Evolutionary conservation across 345 rosid genomes (phyloP), one percentile per base, ranked within the genome.

Genomic region (Pistacia atlantica): DNA sequence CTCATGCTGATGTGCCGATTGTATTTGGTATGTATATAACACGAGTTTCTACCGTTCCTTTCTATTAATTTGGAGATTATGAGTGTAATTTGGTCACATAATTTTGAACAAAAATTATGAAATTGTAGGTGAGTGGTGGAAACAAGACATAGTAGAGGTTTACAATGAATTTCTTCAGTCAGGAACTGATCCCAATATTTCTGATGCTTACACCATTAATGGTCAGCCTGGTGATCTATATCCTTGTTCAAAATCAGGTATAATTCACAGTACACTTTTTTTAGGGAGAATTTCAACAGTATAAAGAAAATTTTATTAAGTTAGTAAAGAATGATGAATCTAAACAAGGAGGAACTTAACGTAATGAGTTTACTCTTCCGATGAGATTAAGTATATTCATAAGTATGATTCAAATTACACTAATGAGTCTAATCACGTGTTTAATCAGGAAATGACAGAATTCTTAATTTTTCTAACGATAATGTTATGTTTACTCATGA

Each of bases 141-240:
- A 78, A 46, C 18, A 31, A 52, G 75, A 69, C 38, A 42, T 82
- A 18, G 4, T 8, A 6, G 66, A 60, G 9, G 52, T 82, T 3
- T 65, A 31, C 28, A 10, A 81, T 11, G 73, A 49, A 11, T 37
- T 72, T 14, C 13, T 35, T 4, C n/a, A 14, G 25, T 31, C 58
- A 13, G 89, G 89, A 62, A 79, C 79, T 5, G 67, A 69, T 2
- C 80, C 77, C 1, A 73, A 74, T 6, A 7, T 48, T 8, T 84
- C 87, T 14, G 83, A 84, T 75, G 85, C 87, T 22, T 82, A 42
- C 33, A 69, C 73, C 4, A 74, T 87, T 4, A 84, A 87, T 70
- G 83, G 89, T 10, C 83, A 82, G 59, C 87, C 86, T 52, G 90
- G 87, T 14, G 86, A 80, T 56, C 54, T 83, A 3, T 77, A 79